Percentiles rank a stretch among this genome's conserved stretches.
These are phyloP conservation scores for Epichloe sp. DNA, from an alignment of 2,329 filamentous ascomycete genomes.

Conservation along the genomic window DNA sequence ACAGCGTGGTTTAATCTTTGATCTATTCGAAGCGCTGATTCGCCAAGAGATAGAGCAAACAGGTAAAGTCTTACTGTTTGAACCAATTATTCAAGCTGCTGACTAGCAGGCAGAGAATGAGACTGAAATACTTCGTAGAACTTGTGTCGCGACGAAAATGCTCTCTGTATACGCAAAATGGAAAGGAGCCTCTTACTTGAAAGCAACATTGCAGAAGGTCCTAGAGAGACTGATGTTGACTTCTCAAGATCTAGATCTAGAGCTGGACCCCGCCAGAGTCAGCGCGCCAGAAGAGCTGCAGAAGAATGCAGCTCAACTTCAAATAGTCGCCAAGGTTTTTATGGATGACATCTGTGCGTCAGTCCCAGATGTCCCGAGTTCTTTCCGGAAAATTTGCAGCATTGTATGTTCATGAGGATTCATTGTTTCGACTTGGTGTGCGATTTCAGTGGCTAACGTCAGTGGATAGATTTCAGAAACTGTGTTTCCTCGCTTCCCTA, in stretches of 20 bases:
- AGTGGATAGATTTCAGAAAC: conserved; percentile 42
- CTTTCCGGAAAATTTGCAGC: conserved; percentile 54
- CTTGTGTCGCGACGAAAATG: conserved; percentile 61
- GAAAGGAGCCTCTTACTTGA: conserved; percentile 53
- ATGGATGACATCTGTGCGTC: conserved; percentile 59
- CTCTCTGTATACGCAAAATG: conserved; percentile 59
- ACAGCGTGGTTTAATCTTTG: conserved; percentile 48
- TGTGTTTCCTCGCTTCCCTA: conserved; percentile 51
- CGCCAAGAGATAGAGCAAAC: conserved; percentile 58
- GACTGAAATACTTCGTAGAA: conserved; percentile 52
- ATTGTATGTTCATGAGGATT: conserved; percentile 33
- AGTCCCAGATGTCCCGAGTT: conserved; percentile 43
- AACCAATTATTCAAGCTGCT: conserved; percentile 5
- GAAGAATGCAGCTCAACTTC: conserved; percentile 52
- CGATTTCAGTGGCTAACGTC: neutral
- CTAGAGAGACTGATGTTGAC: conserved; percentile 53
- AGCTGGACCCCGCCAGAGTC: conserved; percentile 52
- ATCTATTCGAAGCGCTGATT: conserved; percentile 51
- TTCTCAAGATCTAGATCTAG: conserved; percentile 53
- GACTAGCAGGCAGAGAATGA: conserved; percentile 40
- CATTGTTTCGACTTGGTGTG: neutral
- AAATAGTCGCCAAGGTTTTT: conserved; percentile 56
- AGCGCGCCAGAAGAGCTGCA: conserved; percentile 47
- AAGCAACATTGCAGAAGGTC: conserved; percentile 51
- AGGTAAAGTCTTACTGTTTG: conserved; percentile 21